Conservation (phyloP, 2,329 filamentous ascomycete species). For the Diaporthe aspalathi region DNA sequence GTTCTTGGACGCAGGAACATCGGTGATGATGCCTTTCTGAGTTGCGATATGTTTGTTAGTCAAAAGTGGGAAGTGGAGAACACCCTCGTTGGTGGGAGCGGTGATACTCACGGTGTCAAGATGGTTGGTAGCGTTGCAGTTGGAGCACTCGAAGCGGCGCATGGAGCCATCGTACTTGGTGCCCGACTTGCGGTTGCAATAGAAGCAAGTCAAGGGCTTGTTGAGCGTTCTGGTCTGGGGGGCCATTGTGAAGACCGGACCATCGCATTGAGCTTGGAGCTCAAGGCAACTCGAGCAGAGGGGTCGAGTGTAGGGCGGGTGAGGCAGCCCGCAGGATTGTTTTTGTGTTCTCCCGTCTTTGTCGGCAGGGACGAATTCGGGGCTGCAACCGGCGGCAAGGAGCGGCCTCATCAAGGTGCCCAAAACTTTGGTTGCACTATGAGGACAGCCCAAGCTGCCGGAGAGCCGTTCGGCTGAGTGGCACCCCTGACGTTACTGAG, state of each 20-base stretch:
- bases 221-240: conserved; percentile 47
- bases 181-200: conserved; percentile 78
- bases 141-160: conserved; percentile 77
- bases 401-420: too few relatives aligned
- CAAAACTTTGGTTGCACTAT: conserved; percentile 15
- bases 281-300: conserved; percentile 8
- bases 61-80: neutral
- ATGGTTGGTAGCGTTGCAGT: conserved; percentile 89
- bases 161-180: conserved; percentile 67
- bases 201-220: conserved; percentile 78
- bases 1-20: conserved; percentile 78
- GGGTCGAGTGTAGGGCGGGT: neutral
- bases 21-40: conserved; percentile 88
- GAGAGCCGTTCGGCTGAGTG: neutral
- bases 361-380: conserved; percentile 23
- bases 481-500: neutral
- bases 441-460: conserved; percentile 6
- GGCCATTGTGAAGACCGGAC: conserved; percentile 51
- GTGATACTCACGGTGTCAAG: conserved; percentile 79
- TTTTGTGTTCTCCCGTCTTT: conserved; percentile 35
- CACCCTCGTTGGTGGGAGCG: neutral
- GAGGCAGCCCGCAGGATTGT: conserved; percentile 1
- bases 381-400: too few relatives aligned
- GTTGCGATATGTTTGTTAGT: neutral
- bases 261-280: conserved; percentile 25